Evolutionary conservation across 2,329 filamentous ascomycete species (phyloP), one percentile per base, ranked within the genome.

Genomic region (Xylaria polymorpha): DNA sequence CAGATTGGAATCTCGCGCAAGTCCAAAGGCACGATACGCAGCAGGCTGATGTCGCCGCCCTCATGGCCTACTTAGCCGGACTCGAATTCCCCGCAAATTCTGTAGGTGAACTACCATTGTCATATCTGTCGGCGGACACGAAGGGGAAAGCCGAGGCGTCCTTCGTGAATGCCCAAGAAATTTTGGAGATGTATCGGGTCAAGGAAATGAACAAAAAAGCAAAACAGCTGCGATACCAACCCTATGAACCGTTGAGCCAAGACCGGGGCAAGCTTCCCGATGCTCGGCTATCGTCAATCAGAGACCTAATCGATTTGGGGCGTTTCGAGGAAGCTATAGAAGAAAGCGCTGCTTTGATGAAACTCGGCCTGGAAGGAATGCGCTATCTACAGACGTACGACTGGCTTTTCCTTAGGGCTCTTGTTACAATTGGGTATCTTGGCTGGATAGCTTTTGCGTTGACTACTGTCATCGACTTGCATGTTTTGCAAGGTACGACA

Each of bases 331-430:
- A 93, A 74, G 93, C 95, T 1, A 97, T 98, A 74, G 84, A 89
- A 66, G 88, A 92, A 75, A 94, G 93, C 1, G 90, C 92, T 50
- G 87, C 90, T 35, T 85, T 99, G 15, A 92, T 98, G 69, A 87
- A 91, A 68, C 82, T 93, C 60, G 91, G 90, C 1, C 85, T 99
- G 0, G 88, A 94, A 70, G 96, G 96, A 8, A 83, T 99, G 69
- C 89, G 96, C 60, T 99, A 99, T 79, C 86, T 99, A 32, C 96
- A 99, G 80, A 99, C 94, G 0, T 99, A 99, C 76, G 96, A 99
- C 82, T 99, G 96, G 96, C 85, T 99, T 2, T 99, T 99, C 81
- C 83, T 99, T 43, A 88, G 96, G 69, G 92, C 93, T 1, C 85
- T 99, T 59, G 92, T 99, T 68, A 98, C 96, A 1, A 79, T 92